These are phyloP conservation scores for Helicostylum pulchrum DNA, from an alignment of 192 early-diverging fungal genomes.

Conservation along the genomic window DNA sequence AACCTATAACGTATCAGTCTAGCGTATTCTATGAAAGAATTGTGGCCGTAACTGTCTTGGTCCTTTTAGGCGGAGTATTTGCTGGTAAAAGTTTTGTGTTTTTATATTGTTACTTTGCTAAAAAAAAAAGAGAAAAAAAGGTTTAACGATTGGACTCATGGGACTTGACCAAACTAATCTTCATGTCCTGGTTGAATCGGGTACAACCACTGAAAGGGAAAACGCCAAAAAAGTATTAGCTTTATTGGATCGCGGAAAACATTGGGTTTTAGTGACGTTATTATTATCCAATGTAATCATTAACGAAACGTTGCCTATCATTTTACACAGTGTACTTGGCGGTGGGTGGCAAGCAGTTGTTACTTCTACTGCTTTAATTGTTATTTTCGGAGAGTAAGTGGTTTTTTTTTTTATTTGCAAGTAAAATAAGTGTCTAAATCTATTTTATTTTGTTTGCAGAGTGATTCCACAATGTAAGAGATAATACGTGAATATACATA, in stretches of 20 bases:
- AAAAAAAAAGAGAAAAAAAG: constrained; percentile 9
- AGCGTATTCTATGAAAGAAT: constrained; percentile 47
- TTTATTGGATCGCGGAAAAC: constrained; percentile 52
- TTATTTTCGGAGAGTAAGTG: constrained; percentile 91
- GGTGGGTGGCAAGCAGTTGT: constrained; percentile 82
- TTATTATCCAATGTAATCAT: constrained; percentile 92
- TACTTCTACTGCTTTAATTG: constrained; percentile 83
- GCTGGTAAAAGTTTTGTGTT: constrained; percentile 72
- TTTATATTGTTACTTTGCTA: no score
- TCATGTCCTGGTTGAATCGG: constrained; percentile 79
- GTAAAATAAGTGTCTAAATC: background rate
- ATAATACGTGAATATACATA: background rate
- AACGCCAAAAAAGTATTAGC: constrained; percentile 61
- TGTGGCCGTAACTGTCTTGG: constrained; percentile 55
- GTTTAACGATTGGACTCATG: constrained; percentile 35
- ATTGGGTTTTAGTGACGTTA: constrained; percentile 92
- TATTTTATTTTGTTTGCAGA: constrained; percentile 17
- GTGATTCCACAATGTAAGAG: constrained; percentile 77
- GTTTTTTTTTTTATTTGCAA: background rate
- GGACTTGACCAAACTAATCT: constrained; percentile 80
- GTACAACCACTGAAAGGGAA: constrained; percentile 58
- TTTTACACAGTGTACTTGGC: constrained; percentile 72
- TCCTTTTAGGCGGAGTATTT: constrained; percentile 76
- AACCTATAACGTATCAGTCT: background rate
- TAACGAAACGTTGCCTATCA: constrained; percentile 90